These are phyloP conservation scores for Wickerhamiella infanticola DNA, from an alignment of 1,139 yeast genomes.

Conservation along the genomic window DNA sequence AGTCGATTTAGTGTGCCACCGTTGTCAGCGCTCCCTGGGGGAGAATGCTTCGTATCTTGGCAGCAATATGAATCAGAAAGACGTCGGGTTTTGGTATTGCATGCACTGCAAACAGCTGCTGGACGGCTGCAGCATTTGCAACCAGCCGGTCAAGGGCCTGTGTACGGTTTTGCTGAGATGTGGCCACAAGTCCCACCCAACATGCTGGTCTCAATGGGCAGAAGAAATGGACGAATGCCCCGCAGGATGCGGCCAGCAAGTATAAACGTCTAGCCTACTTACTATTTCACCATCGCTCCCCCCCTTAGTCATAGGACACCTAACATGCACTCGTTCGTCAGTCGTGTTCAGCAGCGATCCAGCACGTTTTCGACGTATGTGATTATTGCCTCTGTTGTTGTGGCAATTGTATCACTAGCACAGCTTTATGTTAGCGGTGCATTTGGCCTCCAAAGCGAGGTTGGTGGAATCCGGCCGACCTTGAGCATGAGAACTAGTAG, in stretches of 20 bases:
- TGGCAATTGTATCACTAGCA: slow-evolving; percentile 18
- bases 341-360: slow-evolving; percentile 12
- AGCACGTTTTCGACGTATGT: slow-evolving; percentile 21
- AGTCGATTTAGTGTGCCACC: slow-evolving; percentile 50
- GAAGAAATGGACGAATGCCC: slow-evolving; percentile 64
- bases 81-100: slow-evolving; percentile 74
- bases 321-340: slow-evolving; percentile 13
- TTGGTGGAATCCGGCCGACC: slow-evolving; percentile 17
- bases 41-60: slow-evolving; percentile 37
- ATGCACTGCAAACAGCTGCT: slow-evolving; percentile 46
- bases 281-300: not conserved
- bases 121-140: slow-evolving; percentile 65
- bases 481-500: slow-evolving; percentile 40
- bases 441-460: slow-evolving; percentile 15
- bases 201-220: slow-evolving; percentile 71
- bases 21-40: slow-evolving; percentile 46
- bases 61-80: slow-evolving; percentile 6
- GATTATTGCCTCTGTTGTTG: slow-evolving; percentile 16
- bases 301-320: not conserved
- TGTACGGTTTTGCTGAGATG: slow-evolving; percentile 55
- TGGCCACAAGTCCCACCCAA: slow-evolving; percentile 80
- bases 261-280: not conserved
- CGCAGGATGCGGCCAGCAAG: slow-evolving; percentile 43
- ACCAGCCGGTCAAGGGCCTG: slow-evolving; percentile 61
- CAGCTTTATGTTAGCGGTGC: slow-evolving; percentile 20